Evolutionary conservation across 495 filamentous ascomycete species (phyloP).

Genomic region (Trichodelitschia bisporula): DNA sequence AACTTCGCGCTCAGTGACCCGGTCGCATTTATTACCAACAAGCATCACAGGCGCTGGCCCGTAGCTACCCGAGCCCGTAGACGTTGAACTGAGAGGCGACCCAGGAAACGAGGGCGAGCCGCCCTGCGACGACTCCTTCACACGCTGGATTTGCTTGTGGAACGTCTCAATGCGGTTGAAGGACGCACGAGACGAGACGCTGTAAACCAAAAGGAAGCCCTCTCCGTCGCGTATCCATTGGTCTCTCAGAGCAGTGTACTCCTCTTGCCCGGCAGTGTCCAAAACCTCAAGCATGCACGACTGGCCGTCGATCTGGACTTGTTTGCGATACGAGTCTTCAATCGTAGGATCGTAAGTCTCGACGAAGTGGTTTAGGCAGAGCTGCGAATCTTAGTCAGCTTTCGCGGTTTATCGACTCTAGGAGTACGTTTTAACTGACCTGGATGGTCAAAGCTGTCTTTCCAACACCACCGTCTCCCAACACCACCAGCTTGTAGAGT

Average conservation of each 20-base stretch:
- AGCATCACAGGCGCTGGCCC: constrained; percentile 85
- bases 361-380: constrained; percentile 58
- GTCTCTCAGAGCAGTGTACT: constrained; percentile 89
- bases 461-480: constrained; percentile 79
- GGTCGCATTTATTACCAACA: constrained; percentile 94
- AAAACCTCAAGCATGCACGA: constrained; percentile 97
- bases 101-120: constrained; percentile 37
- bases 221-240: constrained; percentile 98
- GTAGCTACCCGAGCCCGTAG: constrained; percentile 27
- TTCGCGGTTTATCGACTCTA: too few species aligned
- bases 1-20: constrained; percentile 84
- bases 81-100: constrained; percentile 43
- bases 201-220: constrained; percentile 93
- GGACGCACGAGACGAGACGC: constrained; percentile 84
- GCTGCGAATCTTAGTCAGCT: constrained; percentile 17
- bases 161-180: constrained; percentile 89
- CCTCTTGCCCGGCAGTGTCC: constrained; percentile 97
- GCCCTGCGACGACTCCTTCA: constrained; percentile 77
- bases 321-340: constrained; percentile 93
- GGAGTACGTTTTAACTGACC: constrained; percentile 35
- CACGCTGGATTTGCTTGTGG: constrained; percentile 87
- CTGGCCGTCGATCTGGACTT: constrained; percentile 89
- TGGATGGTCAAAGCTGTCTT: constrained; percentile 97
- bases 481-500: constrained; percentile 93
- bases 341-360: constrained; percentile 93